Evolutionary conservation across 345 rosid genomes (phyloP).

Genomic region (Boechera stricta): DNA sequence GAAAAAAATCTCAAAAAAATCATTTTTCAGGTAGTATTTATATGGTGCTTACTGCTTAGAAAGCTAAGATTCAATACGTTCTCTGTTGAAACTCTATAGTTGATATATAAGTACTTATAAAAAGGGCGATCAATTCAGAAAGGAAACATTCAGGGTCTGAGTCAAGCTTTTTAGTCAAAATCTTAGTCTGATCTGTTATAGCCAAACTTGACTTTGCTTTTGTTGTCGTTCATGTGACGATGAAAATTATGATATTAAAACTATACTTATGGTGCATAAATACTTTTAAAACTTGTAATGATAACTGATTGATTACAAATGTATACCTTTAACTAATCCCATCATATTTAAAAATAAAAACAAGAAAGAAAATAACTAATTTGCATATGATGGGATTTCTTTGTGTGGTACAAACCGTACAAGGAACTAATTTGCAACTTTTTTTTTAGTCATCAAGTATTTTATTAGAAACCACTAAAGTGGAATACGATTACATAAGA

Average conservation of each 20-base stretch:
- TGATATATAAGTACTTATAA: background rate
- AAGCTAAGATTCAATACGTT: background rate
- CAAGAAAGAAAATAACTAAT: too few relatives aligned
- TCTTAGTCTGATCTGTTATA: conserved; percentile 31
- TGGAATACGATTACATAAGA: too few relatives aligned
- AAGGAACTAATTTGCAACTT: conserved; percentile 3
- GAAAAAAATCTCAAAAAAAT: too few relatives aligned
- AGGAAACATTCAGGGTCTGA: conserved; percentile 1
- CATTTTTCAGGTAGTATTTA: too few relatives aligned
- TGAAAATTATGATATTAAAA: background rate
- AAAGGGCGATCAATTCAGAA: conserved; percentile 6
- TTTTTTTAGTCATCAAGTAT: too few relatives aligned
- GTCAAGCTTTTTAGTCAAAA: conserved; percentile 42
- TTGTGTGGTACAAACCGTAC: conserved; percentile 22
- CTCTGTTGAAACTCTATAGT: background rate
- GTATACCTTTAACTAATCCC: background rate
- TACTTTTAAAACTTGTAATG: background rate
- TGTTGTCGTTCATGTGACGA: background rate
- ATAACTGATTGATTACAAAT: too few relatives aligned
- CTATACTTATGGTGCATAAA: background rate
- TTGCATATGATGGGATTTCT: background rate
- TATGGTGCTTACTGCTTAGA: too few relatives aligned
- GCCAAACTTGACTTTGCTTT: conserved; percentile 43
- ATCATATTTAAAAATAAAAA: background rate
- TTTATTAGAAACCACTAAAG: too few relatives aligned